phyloP scores from a whole-genome alignment of 331 rosid species.

The Quercus lobata region DNA sequence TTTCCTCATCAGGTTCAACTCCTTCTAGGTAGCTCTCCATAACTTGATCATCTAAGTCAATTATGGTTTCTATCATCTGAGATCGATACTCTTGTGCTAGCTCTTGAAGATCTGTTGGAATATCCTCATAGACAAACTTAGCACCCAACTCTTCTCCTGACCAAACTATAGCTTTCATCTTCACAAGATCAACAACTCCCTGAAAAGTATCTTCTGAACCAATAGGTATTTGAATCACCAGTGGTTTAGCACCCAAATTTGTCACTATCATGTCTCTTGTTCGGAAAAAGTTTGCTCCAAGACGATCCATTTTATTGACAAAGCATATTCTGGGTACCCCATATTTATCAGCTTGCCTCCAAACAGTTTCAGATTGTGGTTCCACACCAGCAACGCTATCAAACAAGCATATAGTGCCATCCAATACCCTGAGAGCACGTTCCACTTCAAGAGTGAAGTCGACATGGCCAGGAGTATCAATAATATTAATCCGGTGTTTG shows the following conservation, averaged over 20 bases:
- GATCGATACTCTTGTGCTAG: conserved; percentile 68
- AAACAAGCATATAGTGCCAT: conserved; percentile 92
- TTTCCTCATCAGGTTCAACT: conserved; percentile 79
- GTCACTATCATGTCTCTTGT: conserved; percentile 96
- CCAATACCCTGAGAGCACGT: conserved; percentile 93
- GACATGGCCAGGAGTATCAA: conserved; percentile 96
- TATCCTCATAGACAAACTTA: conserved; percentile 66
- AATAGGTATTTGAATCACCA: conserved; percentile 84
- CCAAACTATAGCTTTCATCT: conserved; percentile 92
- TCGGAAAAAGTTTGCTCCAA: conserved; percentile 89
- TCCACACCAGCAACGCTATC: conserved; percentile 99
- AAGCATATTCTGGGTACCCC: conserved; percentile 96
- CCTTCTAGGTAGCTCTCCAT: conserved; percentile 95
- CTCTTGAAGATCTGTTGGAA: conserved; percentile 70
- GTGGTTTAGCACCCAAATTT: conserved; percentile 92
- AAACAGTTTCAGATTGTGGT: conserved; percentile 96
- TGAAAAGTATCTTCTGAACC: conserved; percentile 81
- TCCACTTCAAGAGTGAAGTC: conserved; percentile 98
- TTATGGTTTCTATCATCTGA: conserved; percentile 71
- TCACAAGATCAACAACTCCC: conserved; percentile 89
- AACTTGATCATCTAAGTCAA: conserved; percentile 77
- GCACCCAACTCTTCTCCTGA: conserved; percentile 97
- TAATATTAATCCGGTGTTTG: conserved; percentile 88
- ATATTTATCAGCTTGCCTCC: conserved; percentile 98
- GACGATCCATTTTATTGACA: conserved; percentile 96